phyloP scores from a whole-genome alignment of 2,329 filamentous ascomycete genomes.

The Akanthomyces lecanii region DNA sequence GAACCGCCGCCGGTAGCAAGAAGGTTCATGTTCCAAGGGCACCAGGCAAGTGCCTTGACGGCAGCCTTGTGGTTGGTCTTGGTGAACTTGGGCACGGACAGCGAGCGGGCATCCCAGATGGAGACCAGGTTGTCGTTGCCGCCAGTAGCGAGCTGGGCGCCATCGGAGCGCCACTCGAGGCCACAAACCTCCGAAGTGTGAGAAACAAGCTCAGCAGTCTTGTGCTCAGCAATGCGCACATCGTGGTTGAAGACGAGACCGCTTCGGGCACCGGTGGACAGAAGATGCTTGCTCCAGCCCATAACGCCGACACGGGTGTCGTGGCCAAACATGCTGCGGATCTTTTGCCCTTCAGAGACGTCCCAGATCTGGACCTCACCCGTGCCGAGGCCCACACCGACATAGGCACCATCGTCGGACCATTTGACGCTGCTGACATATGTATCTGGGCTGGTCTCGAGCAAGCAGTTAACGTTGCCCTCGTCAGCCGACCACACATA shows the following conservation, averaged over 20 bases:
- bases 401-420: conserved; percentile 95
- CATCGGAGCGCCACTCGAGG: conserved; percentile 95
- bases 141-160: conserved; percentile 92
- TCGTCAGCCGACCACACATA: conserved; percentile 98
- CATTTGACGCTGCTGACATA: conserved; percentile 99
- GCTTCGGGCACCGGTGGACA: conserved; percentile 91
- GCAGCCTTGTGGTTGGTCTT: conserved; percentile 99
- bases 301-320: conserved; percentile 95
- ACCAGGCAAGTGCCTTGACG: conserved; percentile 97
- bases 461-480: conserved; percentile 79
- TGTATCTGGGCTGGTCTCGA: conserved; percentile 85
- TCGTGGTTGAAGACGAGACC: conserved; percentile 98
- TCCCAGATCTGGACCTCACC: conserved; percentile 99
- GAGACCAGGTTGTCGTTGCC: conserved; percentile 98
- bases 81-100: conserved; percentile 94
- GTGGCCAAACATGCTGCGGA: conserved; percentile 97
- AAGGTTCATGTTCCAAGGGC: conserved; percentile 97
- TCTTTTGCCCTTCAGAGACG: conserved; percentile 88
- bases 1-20: conserved; percentile 94
- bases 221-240: conserved; percentile 95
- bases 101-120: conserved; percentile 95
- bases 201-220: conserved; percentile 92
- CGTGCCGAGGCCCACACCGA: conserved; percentile 88
- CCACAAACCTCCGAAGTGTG: conserved; percentile 98
- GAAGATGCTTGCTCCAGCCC: conserved; percentile 98